Conservation (phyloP, 768 basidiomycete species). For the Suillus sp. region DNA sequence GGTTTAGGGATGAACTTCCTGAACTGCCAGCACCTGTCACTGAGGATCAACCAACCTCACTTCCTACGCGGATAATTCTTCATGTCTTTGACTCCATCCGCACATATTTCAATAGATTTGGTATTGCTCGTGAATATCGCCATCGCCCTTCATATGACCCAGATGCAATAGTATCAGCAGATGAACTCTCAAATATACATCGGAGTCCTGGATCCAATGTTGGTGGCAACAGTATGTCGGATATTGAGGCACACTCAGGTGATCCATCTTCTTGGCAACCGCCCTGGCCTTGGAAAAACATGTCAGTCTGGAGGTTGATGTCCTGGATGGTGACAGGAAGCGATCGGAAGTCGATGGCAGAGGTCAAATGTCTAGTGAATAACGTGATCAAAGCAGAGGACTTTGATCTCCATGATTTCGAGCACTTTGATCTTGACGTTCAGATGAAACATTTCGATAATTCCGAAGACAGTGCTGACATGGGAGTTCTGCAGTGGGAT, state of each 20-base stretch:
- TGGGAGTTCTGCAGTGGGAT: neutral
- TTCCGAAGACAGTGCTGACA: neutral
- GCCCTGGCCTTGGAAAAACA: conserved; percentile 15
- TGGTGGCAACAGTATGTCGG: neutral
- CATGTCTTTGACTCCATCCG: too few species aligned
- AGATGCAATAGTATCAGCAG: too few species aligned
- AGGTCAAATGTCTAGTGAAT: conserved; percentile 29
- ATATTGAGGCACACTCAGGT: neutral
- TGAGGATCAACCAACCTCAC: too few species aligned
- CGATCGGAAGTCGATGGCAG: conserved; percentile 26
- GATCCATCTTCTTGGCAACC: conserved; percentile 12
- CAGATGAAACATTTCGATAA: neutral
- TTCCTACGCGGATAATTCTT: too few species aligned
- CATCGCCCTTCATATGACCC: too few species aligned
- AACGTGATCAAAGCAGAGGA: conserved; percentile 28
- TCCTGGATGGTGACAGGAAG: conserved; percentile 34
- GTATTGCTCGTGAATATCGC: too few species aligned
- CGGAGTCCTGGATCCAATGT: neutral
- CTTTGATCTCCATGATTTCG: conserved; percentile 26
- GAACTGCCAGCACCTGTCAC: too few species aligned
- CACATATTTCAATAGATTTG: too few species aligned
- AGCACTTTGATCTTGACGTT: conserved; percentile 15
- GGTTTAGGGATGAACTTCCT: too few species aligned
- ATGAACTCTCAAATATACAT: neutral
- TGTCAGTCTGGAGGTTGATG: conserved; percentile 29